These are phyloP conservation scores for Elymus sibiricus DNA, from an alignment of 176 grass and related monocot species.

Conservation along the genomic window DNA sequence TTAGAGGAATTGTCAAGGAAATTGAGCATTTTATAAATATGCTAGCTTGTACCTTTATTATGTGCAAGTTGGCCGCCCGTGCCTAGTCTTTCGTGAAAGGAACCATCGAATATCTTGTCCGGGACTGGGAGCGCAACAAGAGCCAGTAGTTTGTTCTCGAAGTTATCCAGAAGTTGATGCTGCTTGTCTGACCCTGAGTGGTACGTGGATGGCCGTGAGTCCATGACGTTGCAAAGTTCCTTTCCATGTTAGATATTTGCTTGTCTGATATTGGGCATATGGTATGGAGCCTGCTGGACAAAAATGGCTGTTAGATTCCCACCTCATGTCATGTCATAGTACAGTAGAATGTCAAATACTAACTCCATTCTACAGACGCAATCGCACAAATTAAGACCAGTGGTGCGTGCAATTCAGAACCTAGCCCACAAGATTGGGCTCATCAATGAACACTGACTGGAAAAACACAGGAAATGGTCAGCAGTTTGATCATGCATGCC, in stretches of 20 bases:
- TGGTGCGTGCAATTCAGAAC: not conserved
- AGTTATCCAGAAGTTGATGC: constrained; percentile 34
- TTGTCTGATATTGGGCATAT: not conserved
- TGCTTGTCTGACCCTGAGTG: constrained; percentile 15
- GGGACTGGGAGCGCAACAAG: not conserved
- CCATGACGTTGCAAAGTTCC: constrained; percentile 13
- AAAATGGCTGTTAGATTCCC: not conserved
- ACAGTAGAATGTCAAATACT: not conserved
- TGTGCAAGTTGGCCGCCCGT: not conserved
- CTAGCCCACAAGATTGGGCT: not conserved
- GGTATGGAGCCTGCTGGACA: not conserved
- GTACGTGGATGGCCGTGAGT: constrained; percentile 38
- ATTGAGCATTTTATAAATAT: not conserved
- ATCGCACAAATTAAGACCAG: not conserved
- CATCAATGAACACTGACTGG: not conserved
- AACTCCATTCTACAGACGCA: not conserved
- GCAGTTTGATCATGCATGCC: not conserved
- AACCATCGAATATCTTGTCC: not conserved
- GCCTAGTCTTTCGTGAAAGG: constrained; percentile 5
- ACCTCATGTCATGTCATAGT: not conserved
- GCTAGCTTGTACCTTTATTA: too few relatives aligned
- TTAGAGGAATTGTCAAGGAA: not conserved
- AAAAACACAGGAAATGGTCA: not conserved
- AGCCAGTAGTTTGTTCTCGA: constrained; percentile 18
- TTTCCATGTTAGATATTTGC: constrained; percentile 41